phyloP scores from a whole-genome alignment of 2,329 filamentous ascomycete genomes.

The Colletotrichum kahawae region DNA sequence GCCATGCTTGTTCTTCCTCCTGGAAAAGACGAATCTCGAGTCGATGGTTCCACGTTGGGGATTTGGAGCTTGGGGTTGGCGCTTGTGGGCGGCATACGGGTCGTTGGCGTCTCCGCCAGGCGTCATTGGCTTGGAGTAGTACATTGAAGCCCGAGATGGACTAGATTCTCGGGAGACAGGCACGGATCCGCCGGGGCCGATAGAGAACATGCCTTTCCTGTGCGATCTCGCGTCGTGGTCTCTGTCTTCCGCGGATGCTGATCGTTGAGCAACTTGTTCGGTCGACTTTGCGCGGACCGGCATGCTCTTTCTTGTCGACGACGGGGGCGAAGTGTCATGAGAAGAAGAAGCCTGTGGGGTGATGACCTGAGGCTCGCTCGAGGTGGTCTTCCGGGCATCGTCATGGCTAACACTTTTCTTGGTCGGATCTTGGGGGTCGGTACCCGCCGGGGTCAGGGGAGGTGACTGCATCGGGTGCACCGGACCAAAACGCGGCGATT shows the following conservation, averaged over 20 bases:
- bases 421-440: constrained; percentile 48
- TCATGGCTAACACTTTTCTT: constrained; percentile 34
- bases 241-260: constrained; percentile 44
- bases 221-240: constrained; percentile 43
- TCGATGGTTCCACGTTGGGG: constrained; percentile 70
- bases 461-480: constrained; percentile 82
- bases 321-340: constrained; percentile 53
- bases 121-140: constrained; percentile 77
- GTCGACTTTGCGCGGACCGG: constrained; percentile 48
- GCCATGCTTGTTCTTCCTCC: constrained; percentile 68
- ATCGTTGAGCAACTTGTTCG: constrained; percentile 45
- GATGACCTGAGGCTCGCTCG: constrained; percentile 54
- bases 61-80: constrained; percentile 71
- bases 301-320: constrained; percentile 43
- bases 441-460: constrained; percentile 85
- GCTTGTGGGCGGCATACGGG: constrained; percentile 83
- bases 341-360: constrained; percentile 71
- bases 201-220: constrained; percentile 59
- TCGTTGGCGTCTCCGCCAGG: constrained; percentile 82
- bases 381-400: constrained; percentile 35
- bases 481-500: constrained; percentile 72
- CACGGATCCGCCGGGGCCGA: constrained; percentile 55
- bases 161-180: constrained; percentile 66
- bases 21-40: constrained; percentile 82
- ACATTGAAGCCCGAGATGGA: constrained; percentile 67